A percentile compares a stretch with the other conserved stretches of the same genome.
These are phyloP conservation scores for Hebeloma cylindrosporum DNA, from an alignment of 768 basidiomycete genomes.

Conservation along the genomic window DNA sequence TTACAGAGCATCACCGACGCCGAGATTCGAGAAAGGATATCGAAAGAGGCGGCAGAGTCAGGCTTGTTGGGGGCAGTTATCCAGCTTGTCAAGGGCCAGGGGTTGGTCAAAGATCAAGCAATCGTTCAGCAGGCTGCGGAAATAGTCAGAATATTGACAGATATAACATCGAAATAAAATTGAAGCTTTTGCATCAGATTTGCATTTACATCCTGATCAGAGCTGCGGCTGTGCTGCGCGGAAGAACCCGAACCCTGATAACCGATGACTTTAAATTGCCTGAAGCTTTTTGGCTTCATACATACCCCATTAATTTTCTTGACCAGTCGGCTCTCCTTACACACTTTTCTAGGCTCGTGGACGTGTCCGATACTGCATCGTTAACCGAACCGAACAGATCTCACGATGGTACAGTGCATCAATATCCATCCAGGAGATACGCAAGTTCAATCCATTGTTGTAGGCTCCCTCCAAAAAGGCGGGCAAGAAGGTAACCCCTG, in stretches of 20 bases:
- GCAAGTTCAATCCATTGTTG: conserved; percentile 5
- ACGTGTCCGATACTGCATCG: background rate
- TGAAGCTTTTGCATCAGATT: background rate
- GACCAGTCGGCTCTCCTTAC: too few relatives aligned
- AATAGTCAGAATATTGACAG: conserved; percentile 16
- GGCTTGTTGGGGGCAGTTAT: conserved; percentile 56
- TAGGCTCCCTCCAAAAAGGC: conserved; percentile 91
- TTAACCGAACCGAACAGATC: conserved; percentile 8
- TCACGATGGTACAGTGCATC: conserved; percentile 20
- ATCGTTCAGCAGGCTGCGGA: conserved; percentile 20
- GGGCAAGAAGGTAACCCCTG: conserved; percentile 72
- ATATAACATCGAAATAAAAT: background rate
- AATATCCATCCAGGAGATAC: conserved; percentile 1
- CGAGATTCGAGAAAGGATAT: conserved; percentile 41
- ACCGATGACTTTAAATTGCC: too few relatives aligned
- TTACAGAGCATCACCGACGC: conserved; percentile 43
- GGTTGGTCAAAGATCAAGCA: conserved; percentile 17
- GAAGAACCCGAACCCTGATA: too few relatives aligned
- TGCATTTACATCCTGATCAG: too few relatives aligned
- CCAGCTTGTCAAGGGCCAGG: conserved; percentile 19
- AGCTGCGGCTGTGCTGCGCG: too few relatives aligned
- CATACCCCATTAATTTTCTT: too few relatives aligned
- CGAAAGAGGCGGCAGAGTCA: conserved; percentile 48
- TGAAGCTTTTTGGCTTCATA: too few relatives aligned
- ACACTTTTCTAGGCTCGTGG: background rate